These are phyloP conservation scores for Prunus davidiana DNA, from an alignment of 306 rosid species.

Conservation along the genomic window DNA sequence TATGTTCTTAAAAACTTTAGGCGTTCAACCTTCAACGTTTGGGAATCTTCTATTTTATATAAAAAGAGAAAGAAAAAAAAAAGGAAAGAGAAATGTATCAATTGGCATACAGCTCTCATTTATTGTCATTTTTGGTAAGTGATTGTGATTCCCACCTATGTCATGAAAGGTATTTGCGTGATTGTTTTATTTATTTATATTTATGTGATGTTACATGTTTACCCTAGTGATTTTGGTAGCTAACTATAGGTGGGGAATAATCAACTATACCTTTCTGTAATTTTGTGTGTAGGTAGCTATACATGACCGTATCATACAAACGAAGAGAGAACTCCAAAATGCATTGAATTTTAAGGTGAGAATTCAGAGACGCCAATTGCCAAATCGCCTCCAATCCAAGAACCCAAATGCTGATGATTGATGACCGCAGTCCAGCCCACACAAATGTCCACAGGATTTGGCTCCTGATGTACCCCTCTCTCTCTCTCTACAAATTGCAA, in stretches of 20 bases:
- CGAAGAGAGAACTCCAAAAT: too few species aligned
- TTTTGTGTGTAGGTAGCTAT: background rate
- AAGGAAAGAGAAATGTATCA: background rate
- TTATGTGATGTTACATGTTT: background rate
- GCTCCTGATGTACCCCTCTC: slow-evolving; percentile 28
- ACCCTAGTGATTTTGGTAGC: background rate
- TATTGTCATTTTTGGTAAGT: background rate
- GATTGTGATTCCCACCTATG: background rate
- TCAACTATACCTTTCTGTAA: background rate
- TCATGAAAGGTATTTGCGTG: background rate
- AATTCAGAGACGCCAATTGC: background rate
- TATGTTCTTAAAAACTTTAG: too few species aligned
- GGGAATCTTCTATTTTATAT: too few species aligned
- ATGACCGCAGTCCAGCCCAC: slow-evolving; percentile 33
- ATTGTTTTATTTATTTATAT: background rate
- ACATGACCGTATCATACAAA: too few species aligned
- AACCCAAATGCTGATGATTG: slow-evolving; percentile 9
- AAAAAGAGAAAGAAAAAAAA: too few species aligned
- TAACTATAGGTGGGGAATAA: background rate
- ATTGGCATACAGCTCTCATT: background rate
- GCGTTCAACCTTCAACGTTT: too few species aligned
- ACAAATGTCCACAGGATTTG: slow-evolving; percentile 33
- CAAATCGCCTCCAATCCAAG: background rate
- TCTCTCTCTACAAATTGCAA: slow-evolving; percentile 30
- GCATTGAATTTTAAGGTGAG: background rate